phyloP scores from a whole-genome alignment of 345 rosid species.

The Brassica incana region DNA sequence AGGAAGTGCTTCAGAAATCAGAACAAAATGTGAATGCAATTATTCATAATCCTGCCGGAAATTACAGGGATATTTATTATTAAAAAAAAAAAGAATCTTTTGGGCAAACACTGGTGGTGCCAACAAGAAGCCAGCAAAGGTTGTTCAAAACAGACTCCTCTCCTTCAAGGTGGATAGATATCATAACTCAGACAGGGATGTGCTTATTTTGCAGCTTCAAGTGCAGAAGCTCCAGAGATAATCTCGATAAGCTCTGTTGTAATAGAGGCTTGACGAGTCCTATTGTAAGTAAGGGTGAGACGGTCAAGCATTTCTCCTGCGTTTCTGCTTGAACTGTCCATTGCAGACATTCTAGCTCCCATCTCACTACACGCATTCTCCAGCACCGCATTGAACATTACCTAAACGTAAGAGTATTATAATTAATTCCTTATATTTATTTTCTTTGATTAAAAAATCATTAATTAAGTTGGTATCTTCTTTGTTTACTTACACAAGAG shows the following conservation, averaged over 20 bases:
- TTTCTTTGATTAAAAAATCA: background rate
- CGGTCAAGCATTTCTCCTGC: conserved; percentile 99
- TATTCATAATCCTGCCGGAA: conserved; percentile 24
- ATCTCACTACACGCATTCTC: conserved; percentile 90
- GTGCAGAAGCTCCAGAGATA: conserved; percentile 79
- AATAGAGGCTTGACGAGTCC: conserved; percentile 43
- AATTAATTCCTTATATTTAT: background rate
- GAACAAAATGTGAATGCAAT: conserved; percentile 3
- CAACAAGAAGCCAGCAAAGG: conserved; percentile 15
- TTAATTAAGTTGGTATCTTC: background rate
- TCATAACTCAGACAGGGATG: background rate
- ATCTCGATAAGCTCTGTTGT: no score
- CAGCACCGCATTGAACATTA: conserved; percentile 86
- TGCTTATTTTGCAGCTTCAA: conserved; percentile 50
- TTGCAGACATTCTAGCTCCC: conserved; percentile 90
- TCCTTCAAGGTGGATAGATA: conserved; percentile 24
- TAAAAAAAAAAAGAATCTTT: background rate
- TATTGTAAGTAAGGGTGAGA: conserved; percentile 82
- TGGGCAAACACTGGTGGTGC: conserved; percentile 20
- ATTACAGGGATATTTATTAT: conserved; percentile 31
- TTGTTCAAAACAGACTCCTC: conserved; percentile 26
- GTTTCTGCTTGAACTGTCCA: conserved; percentile 99
- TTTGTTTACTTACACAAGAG: conserved; percentile 76
- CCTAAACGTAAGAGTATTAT: conserved; percentile 39
- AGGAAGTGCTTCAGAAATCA: background rate